Conservation (phyloP, 345 rosid species). For the Lepidium africanum region DNA sequence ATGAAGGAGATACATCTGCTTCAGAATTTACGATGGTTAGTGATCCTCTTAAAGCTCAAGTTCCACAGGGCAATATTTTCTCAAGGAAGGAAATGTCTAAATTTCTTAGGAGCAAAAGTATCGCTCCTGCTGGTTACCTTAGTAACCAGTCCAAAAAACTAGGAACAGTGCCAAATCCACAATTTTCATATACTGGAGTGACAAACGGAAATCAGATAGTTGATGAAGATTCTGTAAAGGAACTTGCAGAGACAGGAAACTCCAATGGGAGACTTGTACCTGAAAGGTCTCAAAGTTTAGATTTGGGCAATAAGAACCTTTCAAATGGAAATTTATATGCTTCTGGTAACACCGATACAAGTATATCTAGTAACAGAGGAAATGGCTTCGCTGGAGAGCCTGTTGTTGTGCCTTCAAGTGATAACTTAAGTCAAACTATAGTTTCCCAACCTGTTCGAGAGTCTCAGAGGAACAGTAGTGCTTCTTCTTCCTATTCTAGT, state of each 20-base stretch:
- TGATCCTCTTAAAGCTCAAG: conserved; percentile 79
- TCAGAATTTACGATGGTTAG: conserved; percentile 28
- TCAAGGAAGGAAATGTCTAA: conserved; percentile 78
- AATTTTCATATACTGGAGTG: conserved; percentile 22
- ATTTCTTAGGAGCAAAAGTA: conserved; percentile 48
- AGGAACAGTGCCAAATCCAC: conserved; percentile 32
- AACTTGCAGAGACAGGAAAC: conserved; percentile 27
- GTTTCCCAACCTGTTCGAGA: conserved; percentile 29
- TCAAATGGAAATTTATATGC: conserved; percentile 30
- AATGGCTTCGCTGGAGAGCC: conserved; percentile 22
- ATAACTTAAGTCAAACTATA: conserved; percentile 24
- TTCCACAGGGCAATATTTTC: conserved; percentile 73
- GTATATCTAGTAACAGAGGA: conserved; percentile 19
- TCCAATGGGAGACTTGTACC: conserved; percentile 30
- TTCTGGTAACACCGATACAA: conserved; percentile 25
- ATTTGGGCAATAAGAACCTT: conserved; percentile 26
- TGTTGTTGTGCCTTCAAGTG: conserved; percentile 24
- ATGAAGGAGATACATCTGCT: conserved; percentile 24
- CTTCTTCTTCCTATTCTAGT: conserved; percentile 34
- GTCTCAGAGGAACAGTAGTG: conserved; percentile 24
- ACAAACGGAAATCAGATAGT: conserved; percentile 12
- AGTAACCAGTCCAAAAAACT: conserved; percentile 34
- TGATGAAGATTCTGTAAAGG: conserved; percentile 17
- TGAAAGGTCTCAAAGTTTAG: conserved; percentile 25
- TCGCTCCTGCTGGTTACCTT: conserved; percentile 50